Evolutionary conservation across 768 basidiomycete species (phyloP), one percentile per base, ranked within the genome.

Genomic region (Tremella fuciformis): DNA sequence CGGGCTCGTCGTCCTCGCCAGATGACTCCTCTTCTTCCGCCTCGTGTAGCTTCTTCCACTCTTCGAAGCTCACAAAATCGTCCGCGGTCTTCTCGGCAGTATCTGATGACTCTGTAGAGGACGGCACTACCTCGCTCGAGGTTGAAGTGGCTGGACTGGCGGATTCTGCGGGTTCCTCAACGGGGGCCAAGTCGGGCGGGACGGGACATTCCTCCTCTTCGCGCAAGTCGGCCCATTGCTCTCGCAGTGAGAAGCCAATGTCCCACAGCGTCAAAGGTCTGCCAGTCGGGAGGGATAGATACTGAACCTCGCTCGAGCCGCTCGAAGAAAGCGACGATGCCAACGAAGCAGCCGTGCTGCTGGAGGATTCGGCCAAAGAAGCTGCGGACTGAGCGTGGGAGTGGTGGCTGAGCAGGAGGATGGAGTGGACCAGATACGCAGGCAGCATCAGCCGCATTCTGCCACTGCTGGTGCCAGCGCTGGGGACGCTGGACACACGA

Each of bases 41-140:
- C 39, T 60, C 38, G 48, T 66, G 65, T 3, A 60, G 64, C 60
- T 48, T 60, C 54, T 70, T 73, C 71, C 71, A 73, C n/a, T 73
- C 71, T 44, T 73, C 71, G 47, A 73, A 73, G 24, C 66, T 62
- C 38, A 66, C 65, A 40, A 69, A 69, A 11, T 50, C 44, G 24
- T 64, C 61, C n/a, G 39, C 24, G 7, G 13, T 34, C 34, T 53
- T 34, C 29, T 34, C 29, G 29, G 6, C 11, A 34, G 29, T 34
- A 4, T 34, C 29, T 34, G 29, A 4, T 34, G 29, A 34, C 29
- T 34, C n/a, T 40, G 25, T 53, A 34, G 51, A 11, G 11, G 26
- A 18, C 51, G 26, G 29, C 22, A 7, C 26, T 18, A 15, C 16
- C 49, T 21, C 49, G 49, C 8, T 22, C 15, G 48, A 50, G 21